Evolutionary conservation across 2,329 filamentous ascomycete species (phyloP).

Genomic region (Penicillium sp.): DNA sequence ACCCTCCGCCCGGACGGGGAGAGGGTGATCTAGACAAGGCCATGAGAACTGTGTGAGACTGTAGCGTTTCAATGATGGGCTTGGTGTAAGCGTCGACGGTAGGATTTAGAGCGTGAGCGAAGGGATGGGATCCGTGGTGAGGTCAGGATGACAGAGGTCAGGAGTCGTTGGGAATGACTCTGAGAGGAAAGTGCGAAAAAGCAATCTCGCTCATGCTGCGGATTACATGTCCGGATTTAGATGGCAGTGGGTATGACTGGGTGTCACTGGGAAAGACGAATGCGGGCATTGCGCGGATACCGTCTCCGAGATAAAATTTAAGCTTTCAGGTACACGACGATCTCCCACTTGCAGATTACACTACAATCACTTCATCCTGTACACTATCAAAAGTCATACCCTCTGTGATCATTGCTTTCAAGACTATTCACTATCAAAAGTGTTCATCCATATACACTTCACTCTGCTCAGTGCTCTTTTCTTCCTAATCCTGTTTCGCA

Average conservation of each 20-base stretch:
- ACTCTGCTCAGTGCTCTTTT: too few relatives aligned
- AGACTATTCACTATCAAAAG: too few relatives aligned
- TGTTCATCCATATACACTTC: too few relatives aligned
- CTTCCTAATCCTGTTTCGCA: too few relatives aligned
- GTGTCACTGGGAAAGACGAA: neutral
- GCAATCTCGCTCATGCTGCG: neutral
- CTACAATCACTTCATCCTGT: too few relatives aligned
- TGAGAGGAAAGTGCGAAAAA: neutral
- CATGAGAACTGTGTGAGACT: slow-evolving; percentile 66
- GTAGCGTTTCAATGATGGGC: neutral
- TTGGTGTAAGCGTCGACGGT: neutral
- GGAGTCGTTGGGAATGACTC: slow-evolving; percentile 6
- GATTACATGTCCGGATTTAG: neutral
- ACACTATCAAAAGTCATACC: too few relatives aligned
- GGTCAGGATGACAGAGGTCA: slow-evolving; percentile 17
- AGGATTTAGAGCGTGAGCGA: neutral
- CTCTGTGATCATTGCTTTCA: too few relatives aligned
- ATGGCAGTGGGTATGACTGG: neutral
- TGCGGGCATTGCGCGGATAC: neutral
- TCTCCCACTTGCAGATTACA: neutral
- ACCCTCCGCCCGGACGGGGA: slow-evolving; percentile 79
- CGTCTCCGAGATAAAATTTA: slow-evolving; percentile 7
- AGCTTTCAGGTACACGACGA: slow-evolving; percentile 1
- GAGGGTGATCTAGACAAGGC: slow-evolving; percentile 85
- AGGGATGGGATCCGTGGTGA: slow-evolving; percentile 12